phyloP scores from a whole-genome alignment of 305 asterid genomes.

The Fraxinus greggii region DNA sequence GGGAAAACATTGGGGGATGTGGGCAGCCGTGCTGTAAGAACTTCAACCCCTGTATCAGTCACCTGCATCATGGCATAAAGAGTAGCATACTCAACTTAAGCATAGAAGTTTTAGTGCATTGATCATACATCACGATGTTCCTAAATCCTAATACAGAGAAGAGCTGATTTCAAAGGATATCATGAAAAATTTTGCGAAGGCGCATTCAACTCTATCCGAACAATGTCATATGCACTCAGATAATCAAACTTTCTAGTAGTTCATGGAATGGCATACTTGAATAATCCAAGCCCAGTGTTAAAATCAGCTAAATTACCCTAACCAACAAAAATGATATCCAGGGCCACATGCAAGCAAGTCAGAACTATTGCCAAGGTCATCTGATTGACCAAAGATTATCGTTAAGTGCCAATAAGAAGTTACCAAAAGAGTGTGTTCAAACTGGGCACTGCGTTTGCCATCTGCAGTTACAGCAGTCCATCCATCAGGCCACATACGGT shows the following conservation, averaged over 20 bases:
- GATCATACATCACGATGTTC: neutral
- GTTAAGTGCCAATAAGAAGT: neutral
- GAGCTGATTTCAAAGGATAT: neutral
- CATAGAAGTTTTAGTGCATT: neutral
- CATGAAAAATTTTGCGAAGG: neutral
- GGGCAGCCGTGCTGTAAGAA: slow-evolving; percentile 80
- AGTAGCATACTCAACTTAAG: neutral
- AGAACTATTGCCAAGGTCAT: neutral
- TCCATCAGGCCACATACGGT: slow-evolving; percentile 98
- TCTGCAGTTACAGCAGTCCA: slow-evolving; percentile 96
- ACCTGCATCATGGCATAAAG: slow-evolving; percentile 43
- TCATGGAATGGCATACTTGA: neutral
- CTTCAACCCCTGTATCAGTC: slow-evolving; percentile 85
- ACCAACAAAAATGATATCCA: neutral
- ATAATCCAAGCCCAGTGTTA: neutral
- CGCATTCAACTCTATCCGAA: neutral
- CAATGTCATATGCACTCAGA: neutral
- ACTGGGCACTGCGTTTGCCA: slow-evolving; percentile 95
- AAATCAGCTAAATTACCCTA: neutral
- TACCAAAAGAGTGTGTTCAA: slow-evolving; percentile 95
- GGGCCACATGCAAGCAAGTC: neutral
- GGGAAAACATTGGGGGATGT: slow-evolving; percentile 80
- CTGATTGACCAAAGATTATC: neutral
- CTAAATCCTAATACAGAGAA: neutral
- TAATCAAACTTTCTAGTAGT: neutral